phyloP scores from a whole-genome alignment of 345 rosid genomes.

The Acer yangbiense region DNA sequence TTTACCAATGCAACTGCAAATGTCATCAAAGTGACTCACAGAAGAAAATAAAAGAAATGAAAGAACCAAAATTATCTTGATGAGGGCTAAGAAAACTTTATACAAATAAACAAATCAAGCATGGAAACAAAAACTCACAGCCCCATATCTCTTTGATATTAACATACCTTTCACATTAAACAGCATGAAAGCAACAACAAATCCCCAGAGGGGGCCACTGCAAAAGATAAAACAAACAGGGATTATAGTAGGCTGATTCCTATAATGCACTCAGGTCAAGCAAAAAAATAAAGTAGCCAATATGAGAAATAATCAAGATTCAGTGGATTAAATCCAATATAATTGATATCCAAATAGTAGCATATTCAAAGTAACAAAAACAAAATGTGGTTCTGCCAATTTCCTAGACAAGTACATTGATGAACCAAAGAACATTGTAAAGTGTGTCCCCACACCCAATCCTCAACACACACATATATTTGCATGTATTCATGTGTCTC shows the following conservation, averaged over 20 bases:
- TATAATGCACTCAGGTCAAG: background rate
- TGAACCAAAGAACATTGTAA: background rate
- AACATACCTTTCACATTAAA: slow-evolving; percentile 79
- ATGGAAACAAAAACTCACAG: slow-evolving; percentile 1
- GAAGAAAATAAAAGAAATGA: background rate
- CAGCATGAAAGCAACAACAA: slow-evolving; percentile 94
- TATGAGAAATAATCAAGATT: background rate
- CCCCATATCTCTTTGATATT: background rate
- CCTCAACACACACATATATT: background rate
- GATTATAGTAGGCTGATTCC: slow-evolving; percentile 26
- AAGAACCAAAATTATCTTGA: slow-evolving; percentile 11
- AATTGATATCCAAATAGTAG: background rate
- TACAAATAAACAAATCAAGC: slow-evolving; percentile 1
- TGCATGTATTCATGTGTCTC: background rate
- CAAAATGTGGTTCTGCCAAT: background rate
- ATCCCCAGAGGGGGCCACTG: slow-evolving; percentile 95
- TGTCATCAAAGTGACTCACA: background rate
- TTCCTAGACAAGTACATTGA: background rate
- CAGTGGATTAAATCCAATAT: background rate
- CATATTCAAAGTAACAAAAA: background rate
- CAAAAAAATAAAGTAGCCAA: background rate
- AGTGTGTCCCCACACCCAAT: background rate
- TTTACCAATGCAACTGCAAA: background rate
- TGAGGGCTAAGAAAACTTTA: background rate
- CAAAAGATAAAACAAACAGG: slow-evolving; percentile 33